A percentile compares a stretch with the other conserved stretches of the same genome.
phyloP scores from a whole-genome alignment of 2,329 filamentous ascomycete species.

The Ceratocystis harringtonii region DNA sequence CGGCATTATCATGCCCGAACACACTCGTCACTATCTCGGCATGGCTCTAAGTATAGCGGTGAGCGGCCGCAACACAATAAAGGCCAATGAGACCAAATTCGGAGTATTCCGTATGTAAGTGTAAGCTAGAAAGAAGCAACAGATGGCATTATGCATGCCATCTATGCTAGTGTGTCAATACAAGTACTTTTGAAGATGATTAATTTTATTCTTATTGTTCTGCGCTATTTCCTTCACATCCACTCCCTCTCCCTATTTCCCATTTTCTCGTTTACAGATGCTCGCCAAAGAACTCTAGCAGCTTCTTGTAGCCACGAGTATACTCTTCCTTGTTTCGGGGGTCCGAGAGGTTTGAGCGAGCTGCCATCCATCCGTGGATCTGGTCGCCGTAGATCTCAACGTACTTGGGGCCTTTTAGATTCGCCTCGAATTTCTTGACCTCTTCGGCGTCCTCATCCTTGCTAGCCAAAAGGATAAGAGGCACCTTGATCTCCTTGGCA shows the following conservation, averaged over 20 bases:
- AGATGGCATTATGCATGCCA: neutral
- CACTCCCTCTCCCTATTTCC: neutral
- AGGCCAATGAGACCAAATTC: slow-evolving; percentile 51
- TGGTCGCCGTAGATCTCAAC: slow-evolving; percentile 53
- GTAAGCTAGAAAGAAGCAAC: neutral
- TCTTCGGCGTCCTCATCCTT: slow-evolving; percentile 44
- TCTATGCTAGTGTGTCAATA: neutral
- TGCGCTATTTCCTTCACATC: neutral
- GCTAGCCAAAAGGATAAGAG: slow-evolving; percentile 48
- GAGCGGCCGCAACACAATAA: slow-evolving; percentile 48
- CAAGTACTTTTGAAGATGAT: neutral
- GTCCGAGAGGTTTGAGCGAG: slow-evolving; percentile 43
- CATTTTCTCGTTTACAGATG: slow-evolving; percentile 26
- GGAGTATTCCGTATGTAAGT: slow-evolving; percentile 67
- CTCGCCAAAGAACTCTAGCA: slow-evolving; percentile 43
- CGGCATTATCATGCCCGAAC: slow-evolving; percentile 62
- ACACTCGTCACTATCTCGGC: slow-evolving; percentile 58
- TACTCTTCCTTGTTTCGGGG: slow-evolving; percentile 46
- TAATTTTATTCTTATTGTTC: neutral
- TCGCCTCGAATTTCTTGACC: slow-evolving; percentile 41
- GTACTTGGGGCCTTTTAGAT: slow-evolving; percentile 39
- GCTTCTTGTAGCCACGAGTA: slow-evolving; percentile 43
- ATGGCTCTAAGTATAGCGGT: slow-evolving; percentile 58
- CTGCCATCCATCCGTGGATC: slow-evolving; percentile 62
- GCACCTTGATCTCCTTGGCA: slow-evolving; percentile 43